Base-by-base conservation (phyloP, 164 flowering plant genomes). In the Liriodendron chinense region DNA sequence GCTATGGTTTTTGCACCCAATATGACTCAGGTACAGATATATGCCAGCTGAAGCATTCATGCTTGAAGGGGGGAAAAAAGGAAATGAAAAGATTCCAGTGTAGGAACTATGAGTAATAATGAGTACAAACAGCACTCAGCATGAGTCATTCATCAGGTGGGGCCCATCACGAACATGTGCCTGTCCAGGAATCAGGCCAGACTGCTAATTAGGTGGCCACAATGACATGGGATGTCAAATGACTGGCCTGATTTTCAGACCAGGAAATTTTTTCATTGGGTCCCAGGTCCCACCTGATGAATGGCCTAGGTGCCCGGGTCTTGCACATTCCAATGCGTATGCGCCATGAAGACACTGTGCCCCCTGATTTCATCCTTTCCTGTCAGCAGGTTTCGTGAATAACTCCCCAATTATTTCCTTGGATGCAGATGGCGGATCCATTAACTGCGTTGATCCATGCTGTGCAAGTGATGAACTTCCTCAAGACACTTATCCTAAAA, bases 1-100 rank as follows among this genome's bases (percentile, higher is more conserved):
- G 94, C 98, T 2, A 88, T 93, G 96, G 94, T 93, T 65, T 96
- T 96, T 84, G 99, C 98, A 7, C 99, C 98, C 21, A 96, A 96
- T 82, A 96, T 96, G 99, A 96, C 99, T 68, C 98, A 95, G 97
- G 99, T 94, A 22, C 47, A 2, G 59, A 50, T 22, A 9, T 4
- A 1, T 22, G 24, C 64, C 10, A 49, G 53, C 72, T 25, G 65
- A 77, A 64, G 47, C 73, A 9, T 23, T 25, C 50, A 26, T 2
- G 20, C 18, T 47, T 67, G 9, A 64, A 64, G 9, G 23, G 20
- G 4, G 62, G 67, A 67, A 34, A 16, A 67, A 67, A 26, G 28
- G 12, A 16, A 10, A 10, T 53, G 18, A 53, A 53, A 53, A 10
- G 3, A 12, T 9, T 53, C 59, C 9, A 53, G 18, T 53, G 59